Base-by-base conservation (phyloP, 2,329 filamentous ascomycete species). In the Exophiala mesophila region DNA sequence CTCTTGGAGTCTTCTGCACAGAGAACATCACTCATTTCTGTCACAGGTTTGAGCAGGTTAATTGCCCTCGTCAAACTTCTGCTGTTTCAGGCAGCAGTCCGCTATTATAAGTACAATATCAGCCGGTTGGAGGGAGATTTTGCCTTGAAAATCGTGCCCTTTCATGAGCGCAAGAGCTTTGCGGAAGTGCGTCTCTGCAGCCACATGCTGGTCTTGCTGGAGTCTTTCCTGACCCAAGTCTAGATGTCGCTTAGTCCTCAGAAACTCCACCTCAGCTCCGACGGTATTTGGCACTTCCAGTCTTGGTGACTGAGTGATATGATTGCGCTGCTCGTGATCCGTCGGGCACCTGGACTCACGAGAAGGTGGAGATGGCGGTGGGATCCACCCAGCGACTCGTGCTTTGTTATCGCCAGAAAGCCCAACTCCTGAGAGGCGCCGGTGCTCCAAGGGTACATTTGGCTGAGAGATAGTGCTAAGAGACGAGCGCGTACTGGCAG, bases 31-130 rank as follows among this genome's bases (percentile, higher is more conserved):
- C 44, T 32, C 42, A 41, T 36, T 8, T 39, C 38, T 6, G 52
- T 45, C 8, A 55, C 41, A 5, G 50, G 50, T 34, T 45, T 20
- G n/a, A 55, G 47, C 16, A 53, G 34, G 7, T 19, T 31, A 10
- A 55, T 44, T 8, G 50, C n/a, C 50, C 15, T 55, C 44, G 19
- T 55, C 50, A 17, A 49, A 44, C 33, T 55, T 55, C 16, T 55
- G 36, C 34, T 55, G 52, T 24, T 49, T 44, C 12, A 48, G 29
- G 21, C 50, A 52, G 7, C 44, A 47, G 9, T 53, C 42, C 5
- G 47, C 45, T 12, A 55, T 43, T 45, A 55, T 45, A 9, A 55
- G 36, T 12, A 45, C 43, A 21, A 55, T 41, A 31, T 55, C 52
- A 18, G 52, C 36, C 2, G 52, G 40, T 13, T 52, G 49, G 28